These are phyloP conservation scores for Termitomyces sp. DNA, from an alignment of 768 basidiomycete species.

Conservation along the genomic window DNA sequence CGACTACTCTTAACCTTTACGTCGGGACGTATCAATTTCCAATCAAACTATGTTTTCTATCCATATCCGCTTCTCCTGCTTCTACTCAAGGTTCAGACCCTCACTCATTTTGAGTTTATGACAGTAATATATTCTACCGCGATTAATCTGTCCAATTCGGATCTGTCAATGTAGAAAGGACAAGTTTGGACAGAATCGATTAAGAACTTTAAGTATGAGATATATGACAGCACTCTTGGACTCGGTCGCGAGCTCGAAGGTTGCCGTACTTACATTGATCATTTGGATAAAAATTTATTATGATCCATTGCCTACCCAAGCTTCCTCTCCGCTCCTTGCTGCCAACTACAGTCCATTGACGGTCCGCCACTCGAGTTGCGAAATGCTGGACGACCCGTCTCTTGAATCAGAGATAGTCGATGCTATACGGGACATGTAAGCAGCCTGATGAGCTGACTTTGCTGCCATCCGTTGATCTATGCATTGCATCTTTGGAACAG, in stretches of 20 bases:
- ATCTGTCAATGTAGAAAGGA: neutral
- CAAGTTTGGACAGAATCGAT: neutral
- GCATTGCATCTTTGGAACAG: conserved; percentile 9
- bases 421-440: conserved; percentile 4
- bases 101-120: neutral
- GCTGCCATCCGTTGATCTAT: neutral
- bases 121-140: neutral
- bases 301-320: neutral
- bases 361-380: neutral
- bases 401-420: neutral
- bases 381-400: conserved; percentile 20
- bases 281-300: neutral
- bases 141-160: neutral
- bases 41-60: neutral
- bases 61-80: neutral
- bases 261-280: neutral
- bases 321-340: neutral
- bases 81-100: neutral
- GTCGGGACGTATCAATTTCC: too few species aligned
- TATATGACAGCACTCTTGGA: neutral
- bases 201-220: neutral
- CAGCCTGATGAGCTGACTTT: neutral
- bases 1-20: neutral
- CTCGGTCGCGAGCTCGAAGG: neutral
- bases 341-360: neutral